Evolutionary conservation across 345 rosid genomes (phyloP), one percentile per base, ranked within the genome.

Genomic region (Cardamine chenopodiifolia): DNA sequence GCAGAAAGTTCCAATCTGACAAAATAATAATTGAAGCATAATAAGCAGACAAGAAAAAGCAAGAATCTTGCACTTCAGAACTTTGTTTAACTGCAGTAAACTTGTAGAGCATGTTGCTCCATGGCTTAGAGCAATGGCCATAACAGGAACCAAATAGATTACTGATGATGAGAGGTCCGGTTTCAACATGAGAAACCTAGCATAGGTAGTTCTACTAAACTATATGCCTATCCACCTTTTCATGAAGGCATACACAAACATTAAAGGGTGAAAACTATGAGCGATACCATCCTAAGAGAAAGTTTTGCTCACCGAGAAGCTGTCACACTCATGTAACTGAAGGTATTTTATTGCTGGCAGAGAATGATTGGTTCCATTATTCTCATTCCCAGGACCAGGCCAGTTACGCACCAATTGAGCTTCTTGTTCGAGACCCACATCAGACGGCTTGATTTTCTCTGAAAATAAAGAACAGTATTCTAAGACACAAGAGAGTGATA

Each of bases 361-460:
- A 26, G 91, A 78, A 49, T 78, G 87, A 69, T 71, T 85, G 68
- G 71, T 82, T 72, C 97, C 98, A 83, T 96, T 90, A 48, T 76
- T 78, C 70, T 82, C 92, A 67, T 54, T 82, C 72, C 83, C 71
- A 61, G 88, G 82, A 80, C 83, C 88, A 47, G 86, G 26, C 98
- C 96, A 89, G 71, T 80, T 77, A 6, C 90, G 96, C 25, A 85
- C 90, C 61, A 83, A 60, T 62, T 96, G 99, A 2, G 93, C 95
- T 82, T 96, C 99, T 74, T 87, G 95, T 77, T 91, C 98, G 9
- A 94, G 95, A 74, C 97, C 98, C 77, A 94, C 95, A 78, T 91
- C 91, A 67, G 92, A 84, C 17, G 98, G 98, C 90, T 87, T 94
- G 87, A 94, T 88, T 85, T 86, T 87, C 71, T 94, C 98, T 94